Evolutionary conservation across 2,329 filamentous ascomycete species (phyloP).

Genomic region (Trichoderma sp.): DNA sequence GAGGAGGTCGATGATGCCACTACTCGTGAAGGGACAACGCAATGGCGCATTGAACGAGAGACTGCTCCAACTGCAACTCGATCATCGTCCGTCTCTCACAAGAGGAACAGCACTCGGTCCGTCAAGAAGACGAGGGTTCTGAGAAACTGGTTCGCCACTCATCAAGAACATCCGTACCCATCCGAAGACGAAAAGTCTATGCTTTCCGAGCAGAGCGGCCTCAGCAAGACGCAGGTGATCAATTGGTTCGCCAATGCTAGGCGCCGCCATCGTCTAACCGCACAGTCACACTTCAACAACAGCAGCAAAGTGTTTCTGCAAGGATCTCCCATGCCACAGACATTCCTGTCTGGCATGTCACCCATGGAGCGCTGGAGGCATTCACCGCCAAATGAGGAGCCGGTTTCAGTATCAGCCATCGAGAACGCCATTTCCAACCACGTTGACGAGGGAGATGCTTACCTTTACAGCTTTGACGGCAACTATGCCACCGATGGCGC

Average conservation of each 20-base stretch:
- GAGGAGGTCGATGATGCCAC: conserved; percentile 36
- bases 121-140: conserved; percentile 48
- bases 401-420: conserved; percentile 42
- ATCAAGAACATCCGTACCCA: conserved; percentile 51
- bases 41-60: background rate
- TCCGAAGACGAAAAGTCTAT: conserved; percentile 46
- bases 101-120: conserved; percentile 42
- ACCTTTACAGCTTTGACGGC: background rate
- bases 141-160: conserved; percentile 47
- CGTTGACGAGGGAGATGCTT: background rate
- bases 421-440: conserved; percentile 32
- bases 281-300: conserved; percentile 32
- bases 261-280: conserved; percentile 45
- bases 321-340: conserved; percentile 47
- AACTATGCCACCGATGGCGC: conserved; percentile 31
- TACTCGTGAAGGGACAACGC: background rate
- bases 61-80: background rate
- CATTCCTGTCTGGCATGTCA: conserved; percentile 40
- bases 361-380: conserved; percentile 47
- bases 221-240: conserved; percentile 47
- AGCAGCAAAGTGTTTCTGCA: conserved; percentile 34
- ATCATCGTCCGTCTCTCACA: conserved; percentile 29
- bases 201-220: conserved; percentile 45
- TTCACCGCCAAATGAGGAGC: conserved; percentile 49
- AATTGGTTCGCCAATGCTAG: conserved; percentile 56